Base-by-base conservation (phyloP, 2,329 filamentous ascomycete genomes). In the Dothiorella sarmentorum region DNA sequence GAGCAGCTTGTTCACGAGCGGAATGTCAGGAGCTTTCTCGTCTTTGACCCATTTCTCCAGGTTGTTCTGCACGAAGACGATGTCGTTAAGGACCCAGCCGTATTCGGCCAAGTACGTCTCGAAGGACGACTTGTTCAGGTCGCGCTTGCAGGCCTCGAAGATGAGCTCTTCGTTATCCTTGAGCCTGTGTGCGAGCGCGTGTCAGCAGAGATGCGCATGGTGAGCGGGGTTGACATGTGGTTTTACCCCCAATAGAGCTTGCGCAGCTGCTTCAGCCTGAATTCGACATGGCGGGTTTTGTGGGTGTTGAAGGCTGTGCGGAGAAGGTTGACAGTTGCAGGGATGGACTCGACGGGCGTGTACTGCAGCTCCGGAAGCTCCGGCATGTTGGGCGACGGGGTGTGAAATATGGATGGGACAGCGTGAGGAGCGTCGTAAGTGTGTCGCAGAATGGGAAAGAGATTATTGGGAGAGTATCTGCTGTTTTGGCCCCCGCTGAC, bases 191-290 rank as follows among this genome's bases (percentile, higher is more conserved):
- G 31, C 17, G 44, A 58, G 18, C 2, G 35, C 45, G 27, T 59
- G 24, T 59, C 38, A 45, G 18, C 63, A 65, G 45, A 13, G 66
- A 60, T 45, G n/a, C 47, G 55, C 20, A 49, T 37, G 22, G 10
- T 29, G 18, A 13, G 37, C 31, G 22, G 22, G n/a, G 15, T 15
- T 27, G 37, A 9, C 13, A 33, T n/a, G 18, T 6, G 22, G 2
- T 44, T 74, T 74, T 65, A 81, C 79, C 84, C 91, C 94, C 94
- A 97, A 80, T 96, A 97, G 59, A 97, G 86, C 81, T 91, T 93
- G 66, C 92, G 88, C 61, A 99, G 85, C 80, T 97, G 94, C 57
- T 85, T 81, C 63, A 92, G 80, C 63, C 94, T 86, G 78, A 88
- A 97, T 68, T 90, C 83, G 61, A 97, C 71, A 57, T 90, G 82